Evolutionary conservation across 1,284 basidiomycete species (phyloP).

Genomic region (Hymenochaete sp.): DNA sequence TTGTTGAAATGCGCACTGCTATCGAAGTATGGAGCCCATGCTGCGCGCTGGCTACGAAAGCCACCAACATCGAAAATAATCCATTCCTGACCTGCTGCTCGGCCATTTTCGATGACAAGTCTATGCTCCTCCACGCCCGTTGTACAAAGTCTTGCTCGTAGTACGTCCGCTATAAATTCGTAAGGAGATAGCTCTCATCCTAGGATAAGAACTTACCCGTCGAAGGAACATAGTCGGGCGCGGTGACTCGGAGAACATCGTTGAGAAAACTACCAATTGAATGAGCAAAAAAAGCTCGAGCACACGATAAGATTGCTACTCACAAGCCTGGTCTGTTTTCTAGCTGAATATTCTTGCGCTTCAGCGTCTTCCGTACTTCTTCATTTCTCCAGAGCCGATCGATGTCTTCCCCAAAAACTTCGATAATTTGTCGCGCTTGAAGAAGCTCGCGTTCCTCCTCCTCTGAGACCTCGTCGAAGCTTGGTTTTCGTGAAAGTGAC

Average conservation of each 20-base stretch:
- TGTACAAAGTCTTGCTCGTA: constrained; percentile 56
- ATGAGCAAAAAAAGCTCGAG: background rate
- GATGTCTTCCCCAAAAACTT: constrained; percentile 49
- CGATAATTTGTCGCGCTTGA: constrained; percentile 40
- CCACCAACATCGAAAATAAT: constrained; percentile 58
- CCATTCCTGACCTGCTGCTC: constrained; percentile 41
- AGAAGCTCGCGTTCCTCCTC: constrained; percentile 25
- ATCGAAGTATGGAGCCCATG: constrained; percentile 60
- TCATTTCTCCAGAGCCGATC: constrained; percentile 40
- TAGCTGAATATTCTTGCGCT: constrained; percentile 35
- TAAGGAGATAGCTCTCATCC: constrained; percentile 7
- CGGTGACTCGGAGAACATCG: constrained; percentile 42
- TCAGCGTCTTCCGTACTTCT: constrained; percentile 34
- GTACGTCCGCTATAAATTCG: constrained; percentile 41
- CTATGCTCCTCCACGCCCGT: constrained; percentile 55
- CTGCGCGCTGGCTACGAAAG: constrained; percentile 44
- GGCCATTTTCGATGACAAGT: constrained; percentile 40
- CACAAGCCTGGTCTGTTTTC: constrained; percentile 55
- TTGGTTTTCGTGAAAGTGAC: background rate
- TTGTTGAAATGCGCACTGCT: constrained; percentile 35
- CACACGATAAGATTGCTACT: constrained; percentile 23
- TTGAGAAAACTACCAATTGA: constrained; percentile 42
- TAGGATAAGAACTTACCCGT: constrained; percentile 30
- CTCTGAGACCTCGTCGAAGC: constrained; percentile 7
- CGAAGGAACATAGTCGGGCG: constrained; percentile 42